A percentile compares a stretch with the other conserved stretches of the same genome.
These are phyloP conservation scores for Pneumocystis sp. DNA, from an alignment of 1,139 yeast genomes.

Conservation along the genomic window DNA sequence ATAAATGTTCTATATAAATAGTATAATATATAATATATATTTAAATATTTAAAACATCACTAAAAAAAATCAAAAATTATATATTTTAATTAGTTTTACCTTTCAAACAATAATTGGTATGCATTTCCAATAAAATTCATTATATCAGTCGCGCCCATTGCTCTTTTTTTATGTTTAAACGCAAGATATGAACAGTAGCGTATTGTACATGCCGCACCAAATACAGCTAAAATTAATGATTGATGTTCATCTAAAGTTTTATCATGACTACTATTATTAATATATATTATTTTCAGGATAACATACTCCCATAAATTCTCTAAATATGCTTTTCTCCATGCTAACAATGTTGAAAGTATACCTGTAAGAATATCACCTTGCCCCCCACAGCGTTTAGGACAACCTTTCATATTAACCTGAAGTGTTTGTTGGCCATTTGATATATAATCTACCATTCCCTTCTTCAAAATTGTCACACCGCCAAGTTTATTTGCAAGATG, in stretches of 20 bases:
- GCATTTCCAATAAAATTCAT: constrained; percentile 55
- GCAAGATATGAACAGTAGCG: constrained; percentile 55
- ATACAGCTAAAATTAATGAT: constrained; percentile 44
- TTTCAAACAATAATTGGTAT: constrained; percentile 38
- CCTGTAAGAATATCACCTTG: constrained; percentile 78
- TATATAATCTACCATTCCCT: constrained; percentile 55
- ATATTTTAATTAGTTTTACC: not conserved
- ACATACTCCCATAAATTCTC: constrained; percentile 39
- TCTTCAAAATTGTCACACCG: constrained; percentile 52
- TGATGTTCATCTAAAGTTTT: constrained; percentile 29
- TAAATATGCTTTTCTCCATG: constrained; percentile 51
- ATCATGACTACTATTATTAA: constrained; percentile 14
- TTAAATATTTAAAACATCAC: not conserved
- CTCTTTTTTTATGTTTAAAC: constrained; percentile 47
- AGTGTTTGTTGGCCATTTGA: constrained; percentile 31
- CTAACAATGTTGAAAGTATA: constrained; percentile 48
- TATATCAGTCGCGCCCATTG: constrained; percentile 75
- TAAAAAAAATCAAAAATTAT: not conserved
- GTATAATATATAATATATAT: not conserved
- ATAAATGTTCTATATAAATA: not conserved
- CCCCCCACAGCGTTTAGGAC: constrained; percentile 66
- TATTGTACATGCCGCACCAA: constrained; percentile 57
- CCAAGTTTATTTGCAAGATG: constrained; percentile 43
- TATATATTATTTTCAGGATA: not conserved
- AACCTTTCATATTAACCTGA: constrained; percentile 35